Conservation (phyloP, 108 stramenopile species). For the Schizochytrium sp. region DNA sequence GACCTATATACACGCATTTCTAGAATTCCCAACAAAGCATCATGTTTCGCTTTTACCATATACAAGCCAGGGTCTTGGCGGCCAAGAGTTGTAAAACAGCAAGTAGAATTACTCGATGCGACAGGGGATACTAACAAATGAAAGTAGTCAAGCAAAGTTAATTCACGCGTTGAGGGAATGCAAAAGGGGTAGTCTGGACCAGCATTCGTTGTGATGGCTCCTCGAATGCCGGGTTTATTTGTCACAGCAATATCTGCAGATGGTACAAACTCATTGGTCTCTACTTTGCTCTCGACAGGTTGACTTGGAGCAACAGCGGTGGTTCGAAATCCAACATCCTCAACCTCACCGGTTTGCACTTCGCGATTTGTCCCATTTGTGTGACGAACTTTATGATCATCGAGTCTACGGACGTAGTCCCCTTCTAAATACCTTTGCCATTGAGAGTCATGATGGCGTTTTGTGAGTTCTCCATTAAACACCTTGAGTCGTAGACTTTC, state of each 20-base stretch:
- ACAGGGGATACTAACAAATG: constrained; percentile 76
- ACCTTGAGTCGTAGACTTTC: neutral
- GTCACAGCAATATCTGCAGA: constrained; percentile 74
- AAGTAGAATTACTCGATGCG: constrained; percentile 74
- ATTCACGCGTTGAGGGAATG: constrained; percentile 76
- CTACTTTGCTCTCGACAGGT: constrained; percentile 61
- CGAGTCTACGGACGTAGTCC: neutral
- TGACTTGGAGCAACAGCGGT: constrained; percentile 64
- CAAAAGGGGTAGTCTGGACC: constrained; percentile 81
- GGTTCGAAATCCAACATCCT: constrained; percentile 79
- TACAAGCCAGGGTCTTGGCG: constrained; percentile 80
- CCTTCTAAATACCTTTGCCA: constrained; percentile 2
- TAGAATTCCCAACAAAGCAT: constrained; percentile 72
- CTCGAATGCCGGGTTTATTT: constrained; percentile 73
- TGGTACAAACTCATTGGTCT: constrained; percentile 72
- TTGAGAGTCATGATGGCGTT: neutral
- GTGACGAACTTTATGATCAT: constrained; percentile 36
- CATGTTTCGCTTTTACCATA: constrained; percentile 71
- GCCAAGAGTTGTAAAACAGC: constrained; percentile 79
- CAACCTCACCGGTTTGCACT: constrained; percentile 75
- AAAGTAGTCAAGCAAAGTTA: constrained; percentile 79
- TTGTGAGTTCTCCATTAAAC: neutral
- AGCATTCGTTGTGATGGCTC: constrained; percentile 75
- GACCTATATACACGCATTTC: constrained; percentile 75
- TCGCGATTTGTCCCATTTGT: constrained; percentile 74